A percentile compares a stretch with the other conserved stretches of the same genome.
phyloP scores from a whole-genome alignment of 164 flowering plant genomes.

The Piper longum region DNA sequence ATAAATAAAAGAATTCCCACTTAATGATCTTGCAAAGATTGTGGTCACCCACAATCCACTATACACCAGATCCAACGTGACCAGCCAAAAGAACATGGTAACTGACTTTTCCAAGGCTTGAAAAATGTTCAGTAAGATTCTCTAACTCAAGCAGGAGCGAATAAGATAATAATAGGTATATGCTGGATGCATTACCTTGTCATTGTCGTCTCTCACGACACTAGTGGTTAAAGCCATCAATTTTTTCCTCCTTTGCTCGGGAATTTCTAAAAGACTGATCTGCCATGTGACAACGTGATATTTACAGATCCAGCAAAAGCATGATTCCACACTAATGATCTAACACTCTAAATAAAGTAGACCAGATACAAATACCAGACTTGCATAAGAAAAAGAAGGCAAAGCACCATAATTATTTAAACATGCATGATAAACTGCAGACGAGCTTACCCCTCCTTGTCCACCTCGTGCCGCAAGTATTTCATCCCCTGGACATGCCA shows the following conservation, averaged over 20 bases:
- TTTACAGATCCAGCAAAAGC: neutral
- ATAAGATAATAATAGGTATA: neutral
- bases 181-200: constrained; percentile 41
- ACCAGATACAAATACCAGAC: neutral
- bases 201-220: constrained; percentile 82
- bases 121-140: no score
- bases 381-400: neutral
- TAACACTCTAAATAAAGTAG: neutral
- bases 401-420: neutral
- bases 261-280: constrained; percentile 83
- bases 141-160: neutral
- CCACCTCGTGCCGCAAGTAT: constrained; percentile 92
- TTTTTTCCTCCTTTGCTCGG: constrained; percentile 55
- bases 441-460: constrained; percentile 77
- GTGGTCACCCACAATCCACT: no score
- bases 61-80: no score
- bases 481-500: constrained; percentile 75
- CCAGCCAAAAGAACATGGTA: neutral
- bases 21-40: no score
- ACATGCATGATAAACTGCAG: neutral
- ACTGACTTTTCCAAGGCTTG: neutral
- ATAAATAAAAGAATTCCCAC: no score
- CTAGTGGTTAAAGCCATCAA: constrained; percentile 49
- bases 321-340: neutral
- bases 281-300: constrained; percentile 14